Evolutionary conservation across 2,329 filamentous ascomycete species (phyloP).

Genomic region (Coniella lustricola): DNA sequence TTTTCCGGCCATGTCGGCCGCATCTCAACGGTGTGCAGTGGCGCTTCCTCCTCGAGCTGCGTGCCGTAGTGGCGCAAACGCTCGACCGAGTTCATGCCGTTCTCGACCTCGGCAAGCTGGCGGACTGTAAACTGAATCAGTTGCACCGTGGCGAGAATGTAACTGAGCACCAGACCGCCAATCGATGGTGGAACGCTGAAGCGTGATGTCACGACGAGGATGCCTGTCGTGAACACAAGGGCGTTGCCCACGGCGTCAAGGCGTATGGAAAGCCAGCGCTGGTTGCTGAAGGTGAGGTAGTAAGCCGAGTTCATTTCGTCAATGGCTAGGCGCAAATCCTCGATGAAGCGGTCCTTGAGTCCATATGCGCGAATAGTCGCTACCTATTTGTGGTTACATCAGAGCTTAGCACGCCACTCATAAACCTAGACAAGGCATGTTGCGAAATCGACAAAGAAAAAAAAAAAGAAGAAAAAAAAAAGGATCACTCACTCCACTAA

Average conservation of each 20-base stretch:
- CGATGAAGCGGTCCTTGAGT: constrained; percentile 47
- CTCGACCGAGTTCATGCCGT: constrained; percentile 96
- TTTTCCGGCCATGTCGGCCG: constrained; percentile 74
- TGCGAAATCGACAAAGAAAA: no score
- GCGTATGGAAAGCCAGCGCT: constrained; percentile 83
- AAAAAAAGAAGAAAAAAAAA: not conserved
- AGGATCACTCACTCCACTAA: constrained; percentile 42
- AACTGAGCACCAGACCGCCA: constrained; percentile 80
- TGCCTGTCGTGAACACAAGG: constrained; percentile 80
- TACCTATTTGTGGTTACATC: not conserved
- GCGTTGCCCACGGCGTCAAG: constrained; percentile 78
- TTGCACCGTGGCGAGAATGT: constrained; percentile 87
- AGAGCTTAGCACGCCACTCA: no score
- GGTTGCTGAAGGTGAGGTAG: constrained; percentile 91
- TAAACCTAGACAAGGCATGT: no score
- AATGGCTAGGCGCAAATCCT: constrained; percentile 62
- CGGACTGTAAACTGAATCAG: constrained; percentile 95
- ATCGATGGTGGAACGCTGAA: constrained; percentile 82
- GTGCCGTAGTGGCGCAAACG: constrained; percentile 85
- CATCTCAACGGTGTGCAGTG: constrained; percentile 68
- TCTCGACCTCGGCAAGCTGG: constrained; percentile 91
- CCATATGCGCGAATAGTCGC: constrained; percentile 60
- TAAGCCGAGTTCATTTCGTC: constrained; percentile 93
- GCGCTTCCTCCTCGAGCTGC: constrained; percentile 81
- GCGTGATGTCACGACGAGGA: constrained; percentile 85